Evolutionary conservation across 352 stramenopile species (phyloP), one percentile per base, ranked within the genome.

Genomic region (Pilasporangium apinafurcum): DNA sequence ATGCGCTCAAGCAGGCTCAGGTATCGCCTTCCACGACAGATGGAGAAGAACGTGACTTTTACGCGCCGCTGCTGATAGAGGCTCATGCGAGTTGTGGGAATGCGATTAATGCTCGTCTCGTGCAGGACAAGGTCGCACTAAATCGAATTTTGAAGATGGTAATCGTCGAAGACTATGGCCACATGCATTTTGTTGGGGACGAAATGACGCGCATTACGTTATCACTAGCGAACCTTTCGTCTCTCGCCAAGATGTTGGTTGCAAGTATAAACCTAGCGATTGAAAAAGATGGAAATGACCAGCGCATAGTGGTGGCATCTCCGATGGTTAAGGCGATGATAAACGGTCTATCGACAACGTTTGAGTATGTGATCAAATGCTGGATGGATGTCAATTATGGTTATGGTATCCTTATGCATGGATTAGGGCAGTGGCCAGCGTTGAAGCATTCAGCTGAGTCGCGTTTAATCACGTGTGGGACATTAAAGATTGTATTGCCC

Each of bases 121-220:
- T 86, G 24, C 62, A 85, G 57, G 77, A 92, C 50, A 89, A 86
- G 41, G 63, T 89, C 24, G 80, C 65, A 2, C 54, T 89, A 29
- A 62, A 64, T 26, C 70, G 80, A 30, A 73, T 92, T 16, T 35
- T 91, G 21, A 77, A 63, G 52, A 78, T 78, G 51, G 46, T 86
- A 10, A 33, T 72, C 17, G 68, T 53, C 13, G 53, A 67, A 39
- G 76, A 88, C 39, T 87, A 82, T 51, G 67, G 71, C 1, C 74
- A 91, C 39, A 47, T 51, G 0, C 66, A 88, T 41, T 83, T 71
- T 33, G 59, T 80, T 18, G 75, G 73, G 17, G 76, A 83, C 32
- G 73, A 88, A 37, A 44, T 68, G 22, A 80, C 64, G 8, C 70
- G 79, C 3, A 65, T 51, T 8, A 69, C 52, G 5, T 43, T 91